Evolutionary conservation across 2,329 filamentous ascomycete species (phyloP).

Genomic region (Paracoccidioides brasiliensis): DNA sequence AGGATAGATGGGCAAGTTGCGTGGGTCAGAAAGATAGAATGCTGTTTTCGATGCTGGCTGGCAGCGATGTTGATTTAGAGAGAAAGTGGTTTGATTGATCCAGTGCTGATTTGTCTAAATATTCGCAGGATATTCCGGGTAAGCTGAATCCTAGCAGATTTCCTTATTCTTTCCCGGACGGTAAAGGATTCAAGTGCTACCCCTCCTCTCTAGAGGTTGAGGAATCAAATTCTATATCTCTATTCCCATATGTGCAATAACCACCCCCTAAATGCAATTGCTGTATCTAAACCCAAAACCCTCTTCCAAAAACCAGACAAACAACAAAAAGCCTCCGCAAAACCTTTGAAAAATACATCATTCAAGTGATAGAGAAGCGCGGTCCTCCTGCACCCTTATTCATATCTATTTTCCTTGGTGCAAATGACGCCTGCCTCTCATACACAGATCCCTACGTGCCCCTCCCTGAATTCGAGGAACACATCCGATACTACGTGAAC

Average conservation of each 20-base stretch:
- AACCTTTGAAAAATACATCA: constrained; percentile 7
- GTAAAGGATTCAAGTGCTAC: neutral
- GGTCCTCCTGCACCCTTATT: constrained; percentile 19
- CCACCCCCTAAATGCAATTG: neutral
- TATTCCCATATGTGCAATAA: neutral
- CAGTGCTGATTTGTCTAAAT: neutral
- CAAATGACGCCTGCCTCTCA: constrained; percentile 27
- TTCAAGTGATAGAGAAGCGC: constrained; percentile 6
- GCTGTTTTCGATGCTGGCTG: neutral
- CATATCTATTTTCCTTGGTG: constrained; percentile 29
- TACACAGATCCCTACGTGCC: constrained; percentile 18
- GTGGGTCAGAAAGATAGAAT: neutral
- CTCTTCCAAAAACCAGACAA: constrained; percentile 5
- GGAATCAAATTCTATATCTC: neutral
- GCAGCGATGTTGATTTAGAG: no score
- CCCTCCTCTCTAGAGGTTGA: neutral
- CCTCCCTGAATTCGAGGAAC: constrained; percentile 20
- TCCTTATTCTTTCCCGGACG: neutral
- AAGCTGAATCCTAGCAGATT: neutral
- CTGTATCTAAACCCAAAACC: neutral
- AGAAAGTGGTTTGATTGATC: neutral
- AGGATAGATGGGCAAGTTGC: neutral
- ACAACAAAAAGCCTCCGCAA: constrained; percentile 9
- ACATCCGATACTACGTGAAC: constrained; percentile 25
- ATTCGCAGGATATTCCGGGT: constrained; percentile 11